Percentiles rank a stretch among this genome's conserved stretches.
phyloP scores from a whole-genome alignment of 371 early-diverging fungal genomes.

The Fennellomyces sp. region DNA sequence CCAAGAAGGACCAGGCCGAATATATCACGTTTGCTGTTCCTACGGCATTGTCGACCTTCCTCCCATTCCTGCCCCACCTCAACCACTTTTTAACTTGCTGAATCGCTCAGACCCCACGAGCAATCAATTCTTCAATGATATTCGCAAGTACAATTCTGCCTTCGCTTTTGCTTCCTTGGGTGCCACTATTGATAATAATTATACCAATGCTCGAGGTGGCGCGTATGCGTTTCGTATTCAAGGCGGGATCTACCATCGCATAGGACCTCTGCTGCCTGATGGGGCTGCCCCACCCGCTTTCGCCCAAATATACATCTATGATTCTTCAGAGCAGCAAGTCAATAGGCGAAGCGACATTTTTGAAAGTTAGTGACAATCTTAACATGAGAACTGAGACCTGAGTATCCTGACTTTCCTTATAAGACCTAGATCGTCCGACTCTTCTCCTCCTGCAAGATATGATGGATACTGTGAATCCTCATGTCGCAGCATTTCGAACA shows the following conservation, averaged over 20 bases:
- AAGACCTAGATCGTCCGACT: background rate
- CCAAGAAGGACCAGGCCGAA: too few species aligned
- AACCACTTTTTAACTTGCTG: background rate
- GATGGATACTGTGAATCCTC: background rate
- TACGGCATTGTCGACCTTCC: background rate
- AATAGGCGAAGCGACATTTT: background rate
- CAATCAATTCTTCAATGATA: slow-evolving; percentile 6
- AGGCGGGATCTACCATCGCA: slow-evolving; percentile 2
- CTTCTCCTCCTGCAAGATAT: background rate
- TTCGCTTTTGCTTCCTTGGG: slow-evolving; percentile 20
- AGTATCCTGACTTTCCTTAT: background rate
- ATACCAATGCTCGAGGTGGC: slow-evolving; percentile 2
- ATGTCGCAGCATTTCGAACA: background rate
- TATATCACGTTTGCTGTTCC: background rate
- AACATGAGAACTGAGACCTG: background rate
- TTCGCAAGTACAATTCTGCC: slow-evolving; percentile 15
- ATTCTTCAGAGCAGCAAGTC: background rate
- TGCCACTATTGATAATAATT: slow-evolving; percentile 6
- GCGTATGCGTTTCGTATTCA: slow-evolving; percentile 10
- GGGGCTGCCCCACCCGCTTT: background rate
- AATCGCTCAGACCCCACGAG: background rate
- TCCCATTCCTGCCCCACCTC: background rate
- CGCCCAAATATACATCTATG: slow-evolving; percentile 8
- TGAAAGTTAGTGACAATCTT: background rate
- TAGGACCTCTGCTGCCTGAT: background rate